Evolutionary conservation across 495 filamentous ascomycete genomes (phyloP), one percentile per base, ranked within the genome.

Genomic region (Sphaerosporella brunnea): DNA sequence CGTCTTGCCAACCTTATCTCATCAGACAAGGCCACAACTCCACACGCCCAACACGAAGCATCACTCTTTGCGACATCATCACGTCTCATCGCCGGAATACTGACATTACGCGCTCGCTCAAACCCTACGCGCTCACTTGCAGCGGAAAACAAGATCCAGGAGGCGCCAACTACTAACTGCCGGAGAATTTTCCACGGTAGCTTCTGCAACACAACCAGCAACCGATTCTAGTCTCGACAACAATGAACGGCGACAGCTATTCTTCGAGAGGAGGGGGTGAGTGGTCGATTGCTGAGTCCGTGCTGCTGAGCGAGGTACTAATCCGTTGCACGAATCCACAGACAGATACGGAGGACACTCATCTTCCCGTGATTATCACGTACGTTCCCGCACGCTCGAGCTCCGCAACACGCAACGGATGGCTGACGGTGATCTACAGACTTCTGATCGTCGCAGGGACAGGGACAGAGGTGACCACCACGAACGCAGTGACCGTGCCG

Each of bases 361-460:
- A 18, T 60, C 57, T 32, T 49, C 55, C 46, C 58, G 58, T 57
- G 58, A 61, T 48, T 61, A 61, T 53, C 58, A 61, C 51, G 58
- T 61, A 58, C 21, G 58, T 47, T 9, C 28, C 39, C 19, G 28
- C 28, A 32, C 28, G 7, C 28, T 5, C 16, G 32, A 11, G n/a
- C 18, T 16, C 36, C 23, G 35, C 7, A 37, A 9, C 8, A 5
- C 8, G 35, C 35, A n/a, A n/a, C n/a, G n/a, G 35, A 9, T 21
- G 18, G 25, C 34, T 61, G 48, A 60, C 42, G 2, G 2, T 21
- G 21, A 2, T 23, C 23, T 26, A 9, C 48, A 61, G 58, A 48
- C 47, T 49, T 54, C 58, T 52, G 58, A 60, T 57, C 58, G 54
- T 46, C 53, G 58, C 46, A 61, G 58, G 38, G 58, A 61, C 32